Base-by-base conservation (phyloP, 306 rosid genomes). In the Carpinus viminea region DNA sequence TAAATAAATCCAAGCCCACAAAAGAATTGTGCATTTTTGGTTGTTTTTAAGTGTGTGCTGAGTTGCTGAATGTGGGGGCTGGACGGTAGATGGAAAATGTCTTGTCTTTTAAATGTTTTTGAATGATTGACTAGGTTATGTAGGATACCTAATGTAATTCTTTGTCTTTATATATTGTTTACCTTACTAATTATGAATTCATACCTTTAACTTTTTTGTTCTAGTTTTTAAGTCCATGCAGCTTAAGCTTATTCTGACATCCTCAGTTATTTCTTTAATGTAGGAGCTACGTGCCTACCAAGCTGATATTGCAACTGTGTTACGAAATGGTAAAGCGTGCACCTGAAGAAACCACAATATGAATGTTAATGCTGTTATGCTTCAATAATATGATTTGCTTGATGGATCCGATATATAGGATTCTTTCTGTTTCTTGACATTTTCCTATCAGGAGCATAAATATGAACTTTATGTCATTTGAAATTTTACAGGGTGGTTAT, bases 281-380 rank as follows among this genome's bases (percentile, higher is more conserved):
- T 74, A 94, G 98, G 98, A 95, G 87, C 90, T 95, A 69, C 98
- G 98, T 12, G 98, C 98, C 79, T 95, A 95, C 86, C 98, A 95
- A 89, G 98, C 98, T 81, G 98, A 92, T 74, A 85, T 87, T 59
- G 98, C 98, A 52, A 95, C 96, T 84, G 96, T 90, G 34, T 81
- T 95, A 85, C 89, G 98, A 83, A 95, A 91, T 85, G 98, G 98
- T 94, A 89, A 81, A 69, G 21, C 26, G 76, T 52, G 57, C 68
- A 55, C 53, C 62, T 51, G 50, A 46, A 78, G 73, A 53, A 68
- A 60, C 68, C 75, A 68, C 59, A 68, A 54, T 61, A 59, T 64
- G 50, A 75, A 72, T 82, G 60, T 65, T 70, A 73, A 38, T 59
- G 52, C 53, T 69, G 68, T 47, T 52, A 79, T 72, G 15, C 53